phyloP scores from a whole-genome alignment of 176 grass and related monocot species.

The Zea luxurians region DNA sequence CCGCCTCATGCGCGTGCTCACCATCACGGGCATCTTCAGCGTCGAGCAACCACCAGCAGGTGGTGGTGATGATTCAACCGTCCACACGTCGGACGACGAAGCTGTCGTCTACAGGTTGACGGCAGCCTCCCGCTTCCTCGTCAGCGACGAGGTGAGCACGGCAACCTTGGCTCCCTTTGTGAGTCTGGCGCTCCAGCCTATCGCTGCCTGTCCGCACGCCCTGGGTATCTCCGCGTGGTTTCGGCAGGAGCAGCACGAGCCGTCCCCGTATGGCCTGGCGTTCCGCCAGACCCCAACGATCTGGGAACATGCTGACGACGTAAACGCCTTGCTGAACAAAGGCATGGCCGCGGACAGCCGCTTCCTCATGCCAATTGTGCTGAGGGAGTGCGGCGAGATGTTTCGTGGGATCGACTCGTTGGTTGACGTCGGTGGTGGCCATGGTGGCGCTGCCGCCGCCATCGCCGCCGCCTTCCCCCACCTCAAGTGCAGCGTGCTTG shows the following conservation, averaged over 20 bases:
- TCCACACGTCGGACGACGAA: not conserved
- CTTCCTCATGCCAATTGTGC: not conserved
- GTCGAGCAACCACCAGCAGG: not conserved
- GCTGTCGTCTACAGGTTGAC: not conserved
- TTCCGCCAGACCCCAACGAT: not conserved
- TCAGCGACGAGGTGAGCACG: not conserved
- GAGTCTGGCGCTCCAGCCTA: not conserved
- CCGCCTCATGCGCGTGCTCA: slow-evolving; percentile 25
- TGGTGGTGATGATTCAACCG: too few species aligned
- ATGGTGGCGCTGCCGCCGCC: not conserved
- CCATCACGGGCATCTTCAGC: not conserved
- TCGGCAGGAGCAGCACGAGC: not conserved
- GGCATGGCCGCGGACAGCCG: slow-evolving; percentile 26
- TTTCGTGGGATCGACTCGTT: not conserved
- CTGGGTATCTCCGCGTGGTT: not conserved
- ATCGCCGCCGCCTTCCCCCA: slow-evolving; percentile 43
- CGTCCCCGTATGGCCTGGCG: not conserved
- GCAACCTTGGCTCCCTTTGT: not conserved
- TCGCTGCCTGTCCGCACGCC: not conserved
- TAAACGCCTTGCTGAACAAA: slow-evolving; percentile 1
- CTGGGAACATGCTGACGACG: slow-evolving; percentile 21
- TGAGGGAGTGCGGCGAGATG: not conserved
- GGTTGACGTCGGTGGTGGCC: slow-evolving; percentile 48
- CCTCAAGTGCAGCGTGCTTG: slow-evolving; percentile 28
- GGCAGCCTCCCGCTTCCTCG: not conserved